Conservation (phyloP, 2,329 filamentous ascomycete genomes). For the Xylariaceae sp. region DNA sequence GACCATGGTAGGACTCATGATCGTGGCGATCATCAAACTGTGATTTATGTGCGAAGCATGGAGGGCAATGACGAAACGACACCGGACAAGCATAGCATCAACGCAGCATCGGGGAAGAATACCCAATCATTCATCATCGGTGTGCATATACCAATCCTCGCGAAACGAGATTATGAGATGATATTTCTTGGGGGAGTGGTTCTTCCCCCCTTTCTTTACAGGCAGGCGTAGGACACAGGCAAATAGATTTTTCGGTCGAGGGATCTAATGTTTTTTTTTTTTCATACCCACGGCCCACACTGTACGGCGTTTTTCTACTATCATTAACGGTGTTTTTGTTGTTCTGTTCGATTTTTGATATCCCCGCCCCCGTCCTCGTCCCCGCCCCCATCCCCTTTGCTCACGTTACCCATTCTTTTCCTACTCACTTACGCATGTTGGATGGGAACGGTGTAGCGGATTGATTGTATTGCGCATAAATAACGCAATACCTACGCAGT, state of each 20-base stretch:
- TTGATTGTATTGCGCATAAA: no score
- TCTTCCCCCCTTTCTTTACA: not conserved
- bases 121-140: not conserved
- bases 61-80: not conserved
- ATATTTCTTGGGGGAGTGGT: not conserved
- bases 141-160: not conserved
- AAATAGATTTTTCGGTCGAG: not conserved
- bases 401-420: no score
- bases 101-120: not conserved
- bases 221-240: not conserved
- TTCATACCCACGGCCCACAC: not conserved
- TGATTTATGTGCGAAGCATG: not conserved
- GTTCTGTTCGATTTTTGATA: not conserved
- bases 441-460: no score
- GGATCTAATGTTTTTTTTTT: not conserved
- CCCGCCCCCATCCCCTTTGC: not conserved
- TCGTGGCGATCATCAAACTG: not conserved
- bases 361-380: not conserved
- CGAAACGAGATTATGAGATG: not conserved
- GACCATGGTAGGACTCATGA: constrained; percentile 54
- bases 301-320: not conserved
- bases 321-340: not conserved
- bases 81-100: not conserved
- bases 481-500: no score
- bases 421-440: no score